Evolutionary conservation across 1,284 basidiomycete genomes (phyloP), one percentile per base, ranked within the genome.

Genomic region (Ustilago sp.): DNA sequence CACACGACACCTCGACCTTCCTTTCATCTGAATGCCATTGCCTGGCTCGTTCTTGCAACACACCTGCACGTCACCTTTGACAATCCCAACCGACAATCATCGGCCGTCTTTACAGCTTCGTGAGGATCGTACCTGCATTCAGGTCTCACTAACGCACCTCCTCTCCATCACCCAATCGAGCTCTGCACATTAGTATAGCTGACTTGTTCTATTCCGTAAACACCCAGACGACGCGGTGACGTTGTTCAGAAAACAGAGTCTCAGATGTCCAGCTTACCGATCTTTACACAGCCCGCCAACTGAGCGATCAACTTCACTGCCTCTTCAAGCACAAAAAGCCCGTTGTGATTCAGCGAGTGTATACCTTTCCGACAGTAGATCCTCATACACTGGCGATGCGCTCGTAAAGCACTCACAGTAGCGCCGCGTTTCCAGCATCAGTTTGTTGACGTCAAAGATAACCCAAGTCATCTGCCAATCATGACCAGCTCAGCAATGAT

Each of bases 401-500:
- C 41, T 43, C 47, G 39, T 59, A 12, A 53, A 48, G 23, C 53
- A 15, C 50, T 8, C 1, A 6, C n/a, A 17, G 41, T 53, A 15
- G 13, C 38, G 9, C 41, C 28, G 48, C 15, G 5, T 43, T 50
- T 11, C 23, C 11, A 8, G 8, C 48, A 52, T 38, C n/a, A 23
- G 8, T 47, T 63, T 28, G 38, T 38, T 43, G 43, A 59, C 39
- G 19, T 38, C 35, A 39, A 17, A 28, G 39, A n/a, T 36, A 28
- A 61, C 32, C 45, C 34, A 8, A n/a, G 12, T 13, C 32, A 12
- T 47, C 11, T 36, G 23, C 6, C 32, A 59, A 66, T 13, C 52
- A 78, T 78, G 76, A 53, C 76, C 8, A 65, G 63, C 5, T 78
- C 72, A 3, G 72, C 72, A 13, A 70, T 78, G 64, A 78, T 78